Base-by-base conservation (phyloP, 495 filamentous ascomycete species). In the Diplogelasinospora grovesii region DNA sequence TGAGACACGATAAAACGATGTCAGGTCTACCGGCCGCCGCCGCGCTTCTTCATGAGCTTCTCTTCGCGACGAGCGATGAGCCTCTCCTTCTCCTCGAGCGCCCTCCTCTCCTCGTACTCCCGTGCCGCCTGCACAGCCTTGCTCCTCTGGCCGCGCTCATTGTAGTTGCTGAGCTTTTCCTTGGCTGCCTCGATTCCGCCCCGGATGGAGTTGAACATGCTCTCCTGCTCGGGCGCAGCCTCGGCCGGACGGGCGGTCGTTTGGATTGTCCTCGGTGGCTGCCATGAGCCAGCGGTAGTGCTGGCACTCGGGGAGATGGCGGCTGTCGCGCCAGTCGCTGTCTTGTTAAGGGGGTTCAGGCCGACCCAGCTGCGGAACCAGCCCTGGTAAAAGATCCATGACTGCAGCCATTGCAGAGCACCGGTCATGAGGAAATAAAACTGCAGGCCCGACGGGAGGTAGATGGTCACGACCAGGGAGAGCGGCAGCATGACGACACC, bases 381-480 rank as follows among this genome's bases (percentile, higher is more conserved):
- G 2, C 63, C 49, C 24, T 59, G 58, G 34, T 74, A 65, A 34
- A 87, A 64, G 1, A 79, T 13, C n/a, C 58, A 49, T 1, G 75
- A 55, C 59, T 93, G 87, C 8, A 59, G 30, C 19, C 76, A 47
- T 11, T 78, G 74, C 21, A 85, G 60, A 0, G 72, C 1, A 36
- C 77, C 71, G 1, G 78, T 68, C 15, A 68, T 39, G 29, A 74
- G 52, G 64, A 98, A 89, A 60, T 82, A 85, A 29, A 86, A 61
- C 52, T 89, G 83, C 5, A 94, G 49, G 5, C 69, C 75, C 9
- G 77, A 78, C 0, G 90, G 84, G 54, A 83, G 68, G 52, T 63
- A 79, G 3, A 66, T 51, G 31, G 84, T 81, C 50, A 89, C 74
- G 7, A 69, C 8, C 20, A 85, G 66, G 16, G 77, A 74, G 2